These are phyloP conservation scores for Didymella arachidicola DNA, from an alignment of 2,329 filamentous ascomycete species.

Conservation along the genomic window DNA sequence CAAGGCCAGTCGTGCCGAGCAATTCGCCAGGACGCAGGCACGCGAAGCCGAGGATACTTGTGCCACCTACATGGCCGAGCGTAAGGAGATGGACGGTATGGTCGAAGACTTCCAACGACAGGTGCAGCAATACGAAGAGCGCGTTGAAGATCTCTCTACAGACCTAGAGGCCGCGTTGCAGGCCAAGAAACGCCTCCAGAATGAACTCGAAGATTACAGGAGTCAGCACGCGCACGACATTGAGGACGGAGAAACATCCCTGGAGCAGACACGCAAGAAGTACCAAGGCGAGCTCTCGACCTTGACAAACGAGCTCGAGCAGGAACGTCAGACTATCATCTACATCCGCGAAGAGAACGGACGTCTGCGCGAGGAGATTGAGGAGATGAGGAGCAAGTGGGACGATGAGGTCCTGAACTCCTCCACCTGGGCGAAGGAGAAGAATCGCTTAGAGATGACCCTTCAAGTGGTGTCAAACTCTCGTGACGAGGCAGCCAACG, in stretches of 20 bases:
- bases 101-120: conserved; percentile 91
- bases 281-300: conserved; percentile 93
- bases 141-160: conserved; percentile 87
- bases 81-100: conserved; percentile 84
- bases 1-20: conserved; percentile 88
- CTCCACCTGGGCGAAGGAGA: conserved; percentile 98
- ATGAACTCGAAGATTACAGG: conserved; percentile 96
- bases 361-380: conserved; percentile 91
- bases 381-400: conserved; percentile 95
- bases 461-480: conserved; percentile 87
- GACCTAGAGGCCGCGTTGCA: conserved; percentile 86
- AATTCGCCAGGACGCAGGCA: conserved; percentile 90
- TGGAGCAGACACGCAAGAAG: conserved; percentile 97
- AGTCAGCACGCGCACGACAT: conserved; percentile 95
- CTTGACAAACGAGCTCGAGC: conserved; percentile 88
- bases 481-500: conserved; percentile 90
- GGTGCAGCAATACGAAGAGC: conserved; percentile 88
- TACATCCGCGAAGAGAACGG: conserved; percentile 84
- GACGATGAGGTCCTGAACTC: conserved; percentile 98
- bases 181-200: conserved; percentile 91
- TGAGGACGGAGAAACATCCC: conserved; percentile 92
- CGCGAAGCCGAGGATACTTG: conserved; percentile 91
- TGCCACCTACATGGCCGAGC: conserved; percentile 87
- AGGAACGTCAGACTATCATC: conserved; percentile 89
- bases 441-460: conserved; percentile 87